Base-by-base conservation (phyloP, 441 rosid species). In the Gossypium davidsonii region DNA sequence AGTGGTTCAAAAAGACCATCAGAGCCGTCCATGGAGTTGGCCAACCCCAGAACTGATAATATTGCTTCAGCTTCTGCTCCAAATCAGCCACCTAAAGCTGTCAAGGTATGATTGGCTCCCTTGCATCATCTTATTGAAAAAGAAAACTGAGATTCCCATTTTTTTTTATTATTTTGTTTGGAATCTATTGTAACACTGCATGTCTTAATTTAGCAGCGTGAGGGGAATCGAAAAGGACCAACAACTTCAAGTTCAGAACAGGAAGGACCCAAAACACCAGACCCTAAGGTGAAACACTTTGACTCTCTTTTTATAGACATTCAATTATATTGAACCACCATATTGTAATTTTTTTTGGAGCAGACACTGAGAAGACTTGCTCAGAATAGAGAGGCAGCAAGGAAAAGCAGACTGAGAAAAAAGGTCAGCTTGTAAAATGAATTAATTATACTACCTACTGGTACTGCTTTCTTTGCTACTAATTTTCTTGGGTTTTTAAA, bases 321-420 rank as follows among this genome's bases (percentile, higher is more conserved):
- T 0, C 28, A 52, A 25, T 9, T 21, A 53, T 53, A 10, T 44
- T 52, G 66, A 73, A 52, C 14, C 2, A 25, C 6, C 18, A 3
- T 25, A 31, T 31, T 31, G 28, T 44, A 25, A 56, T 15, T 2
- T 25, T 14, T 64, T 62, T 63, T 10, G 34, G 21, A 46, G 76
- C 72, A 95, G 99, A 93, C 93, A 67, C 61, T 93, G 80, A 93
- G 99, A 80, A 90, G 99, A 82, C 94, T 95, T 49, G 99, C 99
- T 84, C 99, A 95, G 84, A 95, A 95, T 91, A 87, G 99, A 83
- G 99, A 95, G 79, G 99, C 99, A 76, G 98, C 99, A 23, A 88
- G 98, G 84, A 95, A 95, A 84, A 95, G 99, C 86, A 88, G 99
- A 79, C 80, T 95, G 21, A 82, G 98, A 20, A 95, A 95, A 85